Evolutionary conservation across 2,329 filamentous ascomycete genomes (phyloP).

Genomic region (Plenodomus tracheiphilus): DNA sequence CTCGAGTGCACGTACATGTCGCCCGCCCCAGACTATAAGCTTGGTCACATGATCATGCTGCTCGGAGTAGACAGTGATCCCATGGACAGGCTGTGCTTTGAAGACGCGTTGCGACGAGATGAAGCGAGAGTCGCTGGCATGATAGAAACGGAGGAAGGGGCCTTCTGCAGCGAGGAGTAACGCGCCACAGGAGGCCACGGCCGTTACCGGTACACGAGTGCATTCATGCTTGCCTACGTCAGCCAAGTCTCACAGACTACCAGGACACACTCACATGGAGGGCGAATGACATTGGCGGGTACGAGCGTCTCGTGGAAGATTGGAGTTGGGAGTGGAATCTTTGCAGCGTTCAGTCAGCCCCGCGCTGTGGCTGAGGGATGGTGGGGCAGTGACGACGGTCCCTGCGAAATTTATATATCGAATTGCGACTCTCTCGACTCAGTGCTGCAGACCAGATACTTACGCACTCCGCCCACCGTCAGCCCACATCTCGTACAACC

Average conservation of each 20-base stretch:
- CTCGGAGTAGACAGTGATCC: slow-evolving; percentile 57
- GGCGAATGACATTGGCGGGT: slow-evolving; percentile 39
- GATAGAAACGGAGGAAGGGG: slow-evolving; percentile 46
- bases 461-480: not conserved
- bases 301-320: slow-evolving; percentile 18
- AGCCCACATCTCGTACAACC: not conserved
- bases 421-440: slow-evolving; percentile 1
- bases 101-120: slow-evolving; percentile 58
- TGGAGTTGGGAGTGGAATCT: slow-evolving; percentile 21
- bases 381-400: slow-evolving; percentile 25
- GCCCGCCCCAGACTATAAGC: slow-evolving; percentile 43
- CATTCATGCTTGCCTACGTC: slow-evolving; percentile 40
- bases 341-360: slow-evolving; percentile 42
- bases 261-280: slow-evolving; percentile 33
- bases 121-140: slow-evolving; percentile 25
- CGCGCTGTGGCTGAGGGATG: slow-evolving; percentile 18
- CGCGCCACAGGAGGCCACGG: slow-evolving; percentile 43
- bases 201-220: slow-evolving; percentile 50
- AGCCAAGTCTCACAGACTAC: slow-evolving; percentile 8
- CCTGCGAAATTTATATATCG: slow-evolving; percentile 29
- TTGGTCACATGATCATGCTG: slow-evolving; percentile 23
- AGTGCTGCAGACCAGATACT: not conserved
- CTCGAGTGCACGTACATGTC: slow-evolving; percentile 53
- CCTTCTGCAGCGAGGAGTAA: slow-evolving; percentile 51
- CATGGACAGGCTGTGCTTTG: slow-evolving; percentile 71